A percentile compares a stretch with the other conserved stretches of the same genome.
These are phyloP conservation scores for Cinnamomum chago DNA, from an alignment of 164 flowering plant species.

Conservation along the genomic window DNA sequence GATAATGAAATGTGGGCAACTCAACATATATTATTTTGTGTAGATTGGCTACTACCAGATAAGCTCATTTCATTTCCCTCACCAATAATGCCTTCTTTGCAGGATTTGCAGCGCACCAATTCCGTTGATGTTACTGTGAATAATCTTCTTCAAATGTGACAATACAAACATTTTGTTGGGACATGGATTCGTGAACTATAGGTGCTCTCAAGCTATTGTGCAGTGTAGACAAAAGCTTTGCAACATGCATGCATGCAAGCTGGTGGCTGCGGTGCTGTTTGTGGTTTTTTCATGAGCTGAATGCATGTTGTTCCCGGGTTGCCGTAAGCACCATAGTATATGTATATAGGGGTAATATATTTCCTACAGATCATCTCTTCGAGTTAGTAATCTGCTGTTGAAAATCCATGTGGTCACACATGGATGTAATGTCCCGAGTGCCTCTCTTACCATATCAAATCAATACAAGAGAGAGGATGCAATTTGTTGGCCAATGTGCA, in stretches of 20 bases:
- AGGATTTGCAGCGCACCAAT: slow-evolving; percentile 92
- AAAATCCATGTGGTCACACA: background rate
- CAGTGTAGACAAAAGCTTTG: slow-evolving; percentile 9
- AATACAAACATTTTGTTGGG: background rate
- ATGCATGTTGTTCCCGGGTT: background rate
- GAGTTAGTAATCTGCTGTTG: background rate
- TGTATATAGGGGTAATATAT: slow-evolving; percentile 1
- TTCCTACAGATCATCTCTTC: background rate
- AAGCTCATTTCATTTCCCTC: background rate
- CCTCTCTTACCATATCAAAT: background rate
- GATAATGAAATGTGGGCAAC: background rate
- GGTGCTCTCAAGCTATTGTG: slow-evolving; percentile 8
- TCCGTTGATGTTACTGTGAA: slow-evolving; percentile 83
- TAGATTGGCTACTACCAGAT: background rate
- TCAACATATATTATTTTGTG: too few relatives aligned
- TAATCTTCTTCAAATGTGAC: slow-evolving; percentile 91
- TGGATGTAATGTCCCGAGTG: background rate
- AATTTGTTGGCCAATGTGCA: background rate
- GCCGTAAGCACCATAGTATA: background rate
- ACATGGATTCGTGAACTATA: slow-evolving; percentile 6
- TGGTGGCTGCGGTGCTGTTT: background rate
- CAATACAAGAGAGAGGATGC: background rate
- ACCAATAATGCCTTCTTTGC: slow-evolving; percentile 21
- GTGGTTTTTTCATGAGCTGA: background rate
- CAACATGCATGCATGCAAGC: background rate